phyloP scores from a whole-genome alignment of 345 rosid genomes.

The Murraya paniculata region DNA sequence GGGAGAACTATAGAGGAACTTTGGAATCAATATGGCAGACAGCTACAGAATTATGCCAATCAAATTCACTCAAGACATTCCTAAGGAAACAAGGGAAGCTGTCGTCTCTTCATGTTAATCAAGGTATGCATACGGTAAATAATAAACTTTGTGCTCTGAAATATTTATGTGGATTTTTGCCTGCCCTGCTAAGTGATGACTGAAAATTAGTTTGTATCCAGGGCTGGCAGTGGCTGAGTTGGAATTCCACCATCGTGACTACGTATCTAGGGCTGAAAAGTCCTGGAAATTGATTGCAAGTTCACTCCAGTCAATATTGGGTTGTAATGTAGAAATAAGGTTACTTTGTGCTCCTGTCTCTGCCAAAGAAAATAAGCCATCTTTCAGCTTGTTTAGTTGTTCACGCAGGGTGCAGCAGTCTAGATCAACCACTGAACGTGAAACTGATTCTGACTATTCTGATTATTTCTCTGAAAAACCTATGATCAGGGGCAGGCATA shows the following conservation, averaged over 20 bases:
- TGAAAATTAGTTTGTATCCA: conserved; percentile 22
- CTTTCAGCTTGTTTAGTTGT: conserved; percentile 72
- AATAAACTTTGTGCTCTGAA: background rate
- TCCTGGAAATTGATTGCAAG: conserved; percentile 94
- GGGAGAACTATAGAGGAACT: conserved; percentile 43
- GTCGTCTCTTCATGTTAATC: conserved; percentile 59
- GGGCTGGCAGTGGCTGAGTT: conserved; percentile 80
- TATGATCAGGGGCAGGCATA: conserved; percentile 28
- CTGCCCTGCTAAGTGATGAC: background rate
- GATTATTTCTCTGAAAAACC: conserved; percentile 48
- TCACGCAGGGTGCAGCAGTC: conserved; percentile 59
- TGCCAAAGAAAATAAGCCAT: conserved; percentile 48
- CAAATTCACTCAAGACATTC: conserved; percentile 72
- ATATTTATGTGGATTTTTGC: background rate
- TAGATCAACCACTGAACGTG: conserved; percentile 30
- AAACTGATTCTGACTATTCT: conserved; percentile 43
- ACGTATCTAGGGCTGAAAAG: conserved; percentile 77
- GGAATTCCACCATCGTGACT: conserved; percentile 55
- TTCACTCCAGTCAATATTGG: conserved; percentile 69
- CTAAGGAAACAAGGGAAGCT: conserved; percentile 72
- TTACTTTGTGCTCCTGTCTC: conserved; percentile 42
- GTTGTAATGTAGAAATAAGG: conserved; percentile 85
- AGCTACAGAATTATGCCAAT: conserved; percentile 58
- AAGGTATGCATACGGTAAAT: conserved; percentile 43
- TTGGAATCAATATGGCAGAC: conserved; percentile 71